These are phyloP conservation scores for Rosa multiflora DNA, from an alignment of 306 rosid species.

Conservation along the genomic window DNA sequence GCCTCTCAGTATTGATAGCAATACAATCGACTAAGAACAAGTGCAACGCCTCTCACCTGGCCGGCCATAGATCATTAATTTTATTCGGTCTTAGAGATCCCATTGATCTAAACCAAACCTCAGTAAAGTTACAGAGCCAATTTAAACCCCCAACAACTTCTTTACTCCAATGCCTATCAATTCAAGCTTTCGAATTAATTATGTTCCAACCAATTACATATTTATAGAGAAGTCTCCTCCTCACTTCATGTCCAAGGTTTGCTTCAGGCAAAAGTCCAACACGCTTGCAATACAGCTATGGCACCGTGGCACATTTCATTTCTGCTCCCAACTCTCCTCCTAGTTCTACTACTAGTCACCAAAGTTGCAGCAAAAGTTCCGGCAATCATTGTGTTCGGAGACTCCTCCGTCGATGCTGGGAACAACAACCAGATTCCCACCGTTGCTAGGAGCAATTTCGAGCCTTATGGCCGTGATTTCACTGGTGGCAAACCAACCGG, in stretches of 20 bases:
- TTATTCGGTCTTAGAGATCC: background rate
- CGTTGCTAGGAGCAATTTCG: conserved; percentile 75
- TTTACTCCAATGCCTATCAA: conserved; percentile 22
- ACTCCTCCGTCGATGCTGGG: conserved; percentile 91
- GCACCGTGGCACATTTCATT: conserved; percentile 24
- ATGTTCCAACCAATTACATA: conserved; percentile 1
- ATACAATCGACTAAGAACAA: background rate
- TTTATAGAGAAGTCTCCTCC: conserved; percentile 33
- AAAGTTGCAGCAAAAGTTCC: conserved; percentile 47
- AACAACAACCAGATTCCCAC: conserved; percentile 89
- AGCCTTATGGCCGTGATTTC: conserved; percentile 93
- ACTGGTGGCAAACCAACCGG: conserved; percentile 71
- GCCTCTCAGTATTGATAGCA: background rate
- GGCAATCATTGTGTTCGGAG: conserved; percentile 75
- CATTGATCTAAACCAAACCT: background rate
- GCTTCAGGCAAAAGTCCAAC: background rate
- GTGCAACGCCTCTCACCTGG: background rate
- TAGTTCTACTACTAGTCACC: conserved; percentile 10
- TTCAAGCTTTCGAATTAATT: conserved; percentile 11
- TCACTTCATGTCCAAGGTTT: background rate
- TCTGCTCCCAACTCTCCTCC: conserved; percentile 26
- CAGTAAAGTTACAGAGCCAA: conserved; percentile 18
- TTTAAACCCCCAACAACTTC: conserved; percentile 49
- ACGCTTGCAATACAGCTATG: conserved; percentile 12
- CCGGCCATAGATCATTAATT: background rate